Evolutionary conservation across 805 yeast genomes (phyloP), one percentile per base, ranked within the genome.

Genomic region (Saturnispora gosingensis): DNA sequence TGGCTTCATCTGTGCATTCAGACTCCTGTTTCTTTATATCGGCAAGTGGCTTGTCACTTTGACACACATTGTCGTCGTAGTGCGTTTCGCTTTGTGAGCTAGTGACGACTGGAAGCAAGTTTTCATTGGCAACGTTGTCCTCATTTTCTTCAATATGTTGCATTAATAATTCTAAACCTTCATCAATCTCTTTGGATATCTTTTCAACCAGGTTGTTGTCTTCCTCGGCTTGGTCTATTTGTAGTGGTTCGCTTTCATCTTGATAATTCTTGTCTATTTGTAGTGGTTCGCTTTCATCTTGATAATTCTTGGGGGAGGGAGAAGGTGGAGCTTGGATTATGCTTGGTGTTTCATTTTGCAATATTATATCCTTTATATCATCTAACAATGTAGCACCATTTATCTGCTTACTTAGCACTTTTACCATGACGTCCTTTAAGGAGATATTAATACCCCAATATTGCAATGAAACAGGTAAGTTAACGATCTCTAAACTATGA

Each of bases 401-500:
- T 16, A 47, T 28, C 10, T 28, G 45, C 7, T 47, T 3, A 3
- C 13, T 18, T 15, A 47, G 24, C 4, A 39, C 24, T 27, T 13
- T 32, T 10, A 10, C 13, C 45, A 47, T 39, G 6, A 47, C 39
- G 13, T 47, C 45, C 10, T 20, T n/a, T 13, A 39, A 47, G 4
- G 36, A 9, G 15, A 39, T 9, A 25, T 47, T 27, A 15, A 39
- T 32, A 27, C 45, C 50, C 50, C 50, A 47, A 24, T 39, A 15
- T 13, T 5, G 20, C 25, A 47, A 39, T 7, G 40, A 28, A 18
- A 47, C 50, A 4, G 10, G 50, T 18, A 18, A 28, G 8, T 6
- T 39, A 15, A 47, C 28, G 2, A 47, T 47, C 20, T 47, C 50
- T 32, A 47, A 40, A 27, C 45, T 39, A 24, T 39, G 45, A 39